Percentiles rank a stretch among this genome's conserved stretches.
These are phyloP conservation scores for Paramecium sexaurelia DNA, from an alignment of 73 alveolate genomes.

Conservation along the genomic window DNA sequence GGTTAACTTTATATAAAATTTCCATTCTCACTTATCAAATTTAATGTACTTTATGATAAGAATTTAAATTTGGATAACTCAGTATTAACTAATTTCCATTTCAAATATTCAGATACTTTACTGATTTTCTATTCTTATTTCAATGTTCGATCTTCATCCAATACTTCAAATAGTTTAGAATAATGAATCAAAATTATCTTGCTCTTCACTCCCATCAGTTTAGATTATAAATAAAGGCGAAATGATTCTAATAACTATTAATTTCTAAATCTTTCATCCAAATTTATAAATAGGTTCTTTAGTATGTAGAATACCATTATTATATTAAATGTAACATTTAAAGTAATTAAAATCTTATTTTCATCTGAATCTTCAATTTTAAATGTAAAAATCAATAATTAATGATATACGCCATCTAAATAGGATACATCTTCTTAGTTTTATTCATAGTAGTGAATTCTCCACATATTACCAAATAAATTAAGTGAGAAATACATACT, in stretches of 20 bases:
- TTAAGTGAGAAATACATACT: neutral
- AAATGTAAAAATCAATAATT: neutral
- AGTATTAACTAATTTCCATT: neutral
- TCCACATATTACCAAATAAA: neutral
- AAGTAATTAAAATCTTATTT: neutral
- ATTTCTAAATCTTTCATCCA: neutral
- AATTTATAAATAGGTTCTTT: neutral
- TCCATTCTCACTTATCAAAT: neutral
- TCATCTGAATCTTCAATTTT: neutral
- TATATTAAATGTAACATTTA: neutral
- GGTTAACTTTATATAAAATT: neutral
- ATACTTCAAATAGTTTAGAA: neutral
- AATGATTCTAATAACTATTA: neutral
- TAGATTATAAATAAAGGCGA: neutral
- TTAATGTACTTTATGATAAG: neutral
- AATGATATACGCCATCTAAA: neutral
- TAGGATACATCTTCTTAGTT: neutral
- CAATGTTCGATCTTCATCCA: neutral
- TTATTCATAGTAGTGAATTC: neutral
- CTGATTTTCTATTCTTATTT: neutral
- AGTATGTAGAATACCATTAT: neutral
- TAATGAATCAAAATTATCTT: neutral
- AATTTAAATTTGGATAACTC: neutral
- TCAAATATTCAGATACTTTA: neutral
- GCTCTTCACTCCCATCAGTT: neutral